Conservation (phyloP, 495 filamentous ascomycete species). For the Xylaria cubensis region DNA sequence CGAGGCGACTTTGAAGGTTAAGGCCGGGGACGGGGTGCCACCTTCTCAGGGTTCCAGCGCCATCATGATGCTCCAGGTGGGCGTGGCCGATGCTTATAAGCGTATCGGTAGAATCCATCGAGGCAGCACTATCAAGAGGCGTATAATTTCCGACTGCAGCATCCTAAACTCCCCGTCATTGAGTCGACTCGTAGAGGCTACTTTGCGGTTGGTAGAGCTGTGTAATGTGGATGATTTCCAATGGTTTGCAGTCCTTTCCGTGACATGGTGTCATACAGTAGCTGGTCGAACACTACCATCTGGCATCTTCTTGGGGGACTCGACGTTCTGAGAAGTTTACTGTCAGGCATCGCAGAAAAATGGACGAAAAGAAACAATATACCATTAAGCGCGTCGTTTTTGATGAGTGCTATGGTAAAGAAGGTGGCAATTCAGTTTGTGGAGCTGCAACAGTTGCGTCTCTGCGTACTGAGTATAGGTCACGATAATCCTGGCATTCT, state of each 20-base stretch:
- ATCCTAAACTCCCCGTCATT: too few species aligned
- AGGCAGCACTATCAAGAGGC: too few species aligned
- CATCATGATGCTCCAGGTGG: conserved; percentile 30
- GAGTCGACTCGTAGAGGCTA: too few species aligned
- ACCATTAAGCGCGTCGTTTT: conserved; percentile 66
- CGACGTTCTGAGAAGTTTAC: conserved; percentile 66
- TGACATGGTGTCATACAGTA: too few species aligned
- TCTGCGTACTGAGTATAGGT: too few species aligned
- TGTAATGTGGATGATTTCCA: too few species aligned
- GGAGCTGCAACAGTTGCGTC: too few species aligned
- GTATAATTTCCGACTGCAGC: too few species aligned
- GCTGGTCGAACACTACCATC: conserved; percentile 52
- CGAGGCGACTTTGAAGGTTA: conserved; percentile 37
- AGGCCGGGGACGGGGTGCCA: conserved; percentile 30
- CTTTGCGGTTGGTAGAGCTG: too few species aligned
- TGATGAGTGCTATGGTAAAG: conserved; percentile 33
- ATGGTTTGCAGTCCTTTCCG: too few species aligned
- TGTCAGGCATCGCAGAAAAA: conserved; percentile 64
- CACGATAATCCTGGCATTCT: too few species aligned
- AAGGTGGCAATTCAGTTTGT: conserved; percentile 62
- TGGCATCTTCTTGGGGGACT: conserved; percentile 62
- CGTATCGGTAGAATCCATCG: too few species aligned
- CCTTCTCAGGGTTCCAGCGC: conserved; percentile 31
- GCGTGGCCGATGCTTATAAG: conserved; percentile 23
- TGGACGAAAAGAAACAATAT: conserved; percentile 57